Percentiles rank a stretch among this genome's conserved stretches.
Conservation (phyloP, 495 filamentous ascomycete species). For the Neurospora sublineolata region DNA sequence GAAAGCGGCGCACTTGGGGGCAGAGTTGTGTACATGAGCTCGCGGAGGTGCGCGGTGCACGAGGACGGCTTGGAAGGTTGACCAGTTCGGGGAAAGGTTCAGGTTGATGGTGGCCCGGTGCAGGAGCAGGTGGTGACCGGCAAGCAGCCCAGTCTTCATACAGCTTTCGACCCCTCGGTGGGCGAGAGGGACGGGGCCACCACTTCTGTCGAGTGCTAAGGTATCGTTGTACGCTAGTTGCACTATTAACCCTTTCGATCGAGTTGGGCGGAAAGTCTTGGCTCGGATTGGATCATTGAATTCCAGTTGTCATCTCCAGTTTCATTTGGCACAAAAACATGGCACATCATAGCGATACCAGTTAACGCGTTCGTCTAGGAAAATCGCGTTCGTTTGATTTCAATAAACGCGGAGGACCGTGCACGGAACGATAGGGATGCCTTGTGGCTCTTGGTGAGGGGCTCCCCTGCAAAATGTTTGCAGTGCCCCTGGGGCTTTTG, state of each 20-base stretch:
- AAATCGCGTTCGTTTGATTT: neutral
- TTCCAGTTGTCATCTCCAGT: neutral
- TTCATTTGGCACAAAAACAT: neutral
- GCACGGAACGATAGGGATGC: neutral
- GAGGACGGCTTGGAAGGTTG: constrained; percentile 1
- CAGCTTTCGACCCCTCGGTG: constrained; percentile 8
- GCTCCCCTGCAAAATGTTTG: neutral
- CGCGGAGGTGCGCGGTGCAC: neutral
- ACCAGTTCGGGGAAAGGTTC: neutral
- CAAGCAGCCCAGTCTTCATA: constrained; percentile 19
- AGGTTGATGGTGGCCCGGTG: constrained; percentile 13
- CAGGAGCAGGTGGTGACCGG: constrained; percentile 14
- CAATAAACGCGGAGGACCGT: neutral
- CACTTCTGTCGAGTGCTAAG: neutral
- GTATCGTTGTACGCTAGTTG: neutral
- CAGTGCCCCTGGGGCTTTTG: neutral
- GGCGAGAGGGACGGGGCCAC: neutral
- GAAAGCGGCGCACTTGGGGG: neutral
- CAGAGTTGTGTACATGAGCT: constrained; percentile 6
- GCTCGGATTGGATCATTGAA: neutral
- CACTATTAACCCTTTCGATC: neutral
- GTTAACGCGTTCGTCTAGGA: neutral
- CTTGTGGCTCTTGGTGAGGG: neutral
- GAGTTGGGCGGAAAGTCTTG: neutral
- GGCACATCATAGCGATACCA: neutral